Evolutionary conservation across 2,329 filamentous ascomycete species (phyloP), one percentile per base, ranked within the genome.

Genomic region (Colletotrichum simmondsii): DNA sequence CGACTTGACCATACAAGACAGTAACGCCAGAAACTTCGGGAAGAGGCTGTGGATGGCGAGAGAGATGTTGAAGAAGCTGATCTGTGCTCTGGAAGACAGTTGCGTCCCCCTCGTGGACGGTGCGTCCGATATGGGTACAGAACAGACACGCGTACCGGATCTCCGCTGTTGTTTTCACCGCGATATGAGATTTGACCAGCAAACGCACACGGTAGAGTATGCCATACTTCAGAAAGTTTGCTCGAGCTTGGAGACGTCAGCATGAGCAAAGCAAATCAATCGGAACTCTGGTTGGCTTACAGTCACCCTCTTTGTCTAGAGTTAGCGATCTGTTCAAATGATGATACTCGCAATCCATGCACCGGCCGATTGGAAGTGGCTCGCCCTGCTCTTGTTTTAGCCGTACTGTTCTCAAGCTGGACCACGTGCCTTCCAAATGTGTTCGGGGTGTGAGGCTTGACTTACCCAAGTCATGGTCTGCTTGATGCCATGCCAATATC

Each of bases 151-250:
- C 83, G 61, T 83, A 85, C 68, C 83, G 85, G 58, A 80, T 76
- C 63, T 79, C 78, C 30, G 82, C 79, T 42, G 81, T 76, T 19
- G 76, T 76, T 5, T 72, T 76, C 14, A 78, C 79, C n/a, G 77
- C 68, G 3, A 86, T 72, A 66, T 86, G 84, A 16, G 82, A 85
- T 66, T 86, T 86, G 77, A 82, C 84, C 12, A 85, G 78, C 30
- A 86, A 80, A 0, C 84, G 81, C 16, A 83, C 77, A 5, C 84
- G 83, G 75, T 83, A 85, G 1, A 79, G 76, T 5, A 83, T 77
- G 3, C 82, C 83, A 5, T 75, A 76, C 26, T 80, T 80, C 30
- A 74, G 74, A 32, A 81, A 80, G 11, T 81, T 82, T 5, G 79
- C 81, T 59, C 79, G 78, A 26, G 80, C 82, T 84, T 65, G 3